These are phyloP conservation scores for Ceratobasidium papillatum DNA, from an alignment of 1,284 basidiomycete genomes.

Conservation along the genomic window DNA sequence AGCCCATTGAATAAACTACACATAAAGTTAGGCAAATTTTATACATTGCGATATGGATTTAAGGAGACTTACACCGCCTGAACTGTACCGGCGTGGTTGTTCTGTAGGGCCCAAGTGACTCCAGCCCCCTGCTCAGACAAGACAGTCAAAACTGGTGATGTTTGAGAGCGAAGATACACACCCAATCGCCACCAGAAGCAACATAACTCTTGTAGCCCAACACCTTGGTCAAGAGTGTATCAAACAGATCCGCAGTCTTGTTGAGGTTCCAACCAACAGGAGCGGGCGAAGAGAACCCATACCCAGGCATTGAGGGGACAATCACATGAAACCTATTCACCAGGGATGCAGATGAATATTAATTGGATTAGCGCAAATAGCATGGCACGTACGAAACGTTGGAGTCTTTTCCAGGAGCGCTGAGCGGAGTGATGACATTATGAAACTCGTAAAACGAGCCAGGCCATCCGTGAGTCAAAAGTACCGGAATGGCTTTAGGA, in stretches of 20 bases:
- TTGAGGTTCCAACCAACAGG: conserved; percentile 38
- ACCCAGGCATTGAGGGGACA: conserved; percentile 42
- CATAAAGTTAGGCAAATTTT: background rate
- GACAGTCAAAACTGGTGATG: background rate
- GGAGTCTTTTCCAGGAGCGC: background rate
- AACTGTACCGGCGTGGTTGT: conserved; percentile 4
- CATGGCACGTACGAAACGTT: background rate
- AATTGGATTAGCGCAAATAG: too few relatives aligned
- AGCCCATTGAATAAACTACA: conserved; percentile 33
- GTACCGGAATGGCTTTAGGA: conserved; percentile 36
- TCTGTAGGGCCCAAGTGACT: conserved; percentile 37
- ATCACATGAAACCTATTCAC: conserved; percentile 42
- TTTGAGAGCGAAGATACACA: background rate
- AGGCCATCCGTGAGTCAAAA: conserved; percentile 41
- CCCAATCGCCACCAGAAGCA: conserved; percentile 40
- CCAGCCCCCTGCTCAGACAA: conserved; percentile 14
- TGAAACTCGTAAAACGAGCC: conserved; percentile 41
- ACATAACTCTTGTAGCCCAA: conserved; percentile 39
- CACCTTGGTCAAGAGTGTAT: conserved; percentile 39
- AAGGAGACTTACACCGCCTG: conserved; percentile 31
- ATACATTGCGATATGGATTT: too few relatives aligned
- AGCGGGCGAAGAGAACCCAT: conserved; percentile 39
- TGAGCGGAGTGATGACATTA: conserved; percentile 14
- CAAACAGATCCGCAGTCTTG: conserved; percentile 38
- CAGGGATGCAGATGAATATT: too few relatives aligned